Evolutionary conservation across 345 rosid genomes (phyloP).

Genomic region (Eucalyptus polyanthemos): DNA sequence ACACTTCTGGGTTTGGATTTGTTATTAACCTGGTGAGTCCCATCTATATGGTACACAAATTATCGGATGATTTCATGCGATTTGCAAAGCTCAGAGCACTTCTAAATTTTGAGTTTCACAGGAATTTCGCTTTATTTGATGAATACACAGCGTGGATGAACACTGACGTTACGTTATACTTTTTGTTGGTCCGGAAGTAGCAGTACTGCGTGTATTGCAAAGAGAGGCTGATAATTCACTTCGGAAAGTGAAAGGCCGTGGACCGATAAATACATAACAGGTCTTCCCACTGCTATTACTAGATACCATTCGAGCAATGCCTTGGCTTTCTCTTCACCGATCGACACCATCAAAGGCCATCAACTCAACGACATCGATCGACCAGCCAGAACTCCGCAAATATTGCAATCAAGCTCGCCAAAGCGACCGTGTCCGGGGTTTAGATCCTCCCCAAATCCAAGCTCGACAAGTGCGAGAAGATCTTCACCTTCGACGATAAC

Average conservation of each 20-base stretch:
- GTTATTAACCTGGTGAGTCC: neutral
- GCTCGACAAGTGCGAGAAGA: conserved; percentile 45
- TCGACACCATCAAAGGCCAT: neutral
- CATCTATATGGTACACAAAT: neutral
- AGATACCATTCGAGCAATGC: neutral
- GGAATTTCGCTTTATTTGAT: neutral
- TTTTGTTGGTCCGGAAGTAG: neutral
- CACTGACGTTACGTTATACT: no score
- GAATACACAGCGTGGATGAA: neutral
- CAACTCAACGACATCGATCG: neutral
- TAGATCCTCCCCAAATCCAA: conserved; percentile 63
- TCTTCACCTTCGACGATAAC: neutral
- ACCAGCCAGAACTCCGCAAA: neutral
- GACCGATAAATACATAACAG: neutral
- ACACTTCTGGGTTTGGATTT: neutral
- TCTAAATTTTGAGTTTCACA: neutral
- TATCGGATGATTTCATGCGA: neutral
- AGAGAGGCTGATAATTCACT: neutral
- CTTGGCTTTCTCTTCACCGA: neutral
- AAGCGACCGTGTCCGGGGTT: neutral
- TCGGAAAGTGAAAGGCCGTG: neutral
- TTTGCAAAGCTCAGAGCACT: neutral
- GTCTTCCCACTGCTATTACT: neutral
- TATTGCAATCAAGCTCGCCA: neutral
- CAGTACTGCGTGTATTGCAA: neutral